phyloP scores from a whole-genome alignment of 208 protist species.

The Trypanosoma avium region DNA sequence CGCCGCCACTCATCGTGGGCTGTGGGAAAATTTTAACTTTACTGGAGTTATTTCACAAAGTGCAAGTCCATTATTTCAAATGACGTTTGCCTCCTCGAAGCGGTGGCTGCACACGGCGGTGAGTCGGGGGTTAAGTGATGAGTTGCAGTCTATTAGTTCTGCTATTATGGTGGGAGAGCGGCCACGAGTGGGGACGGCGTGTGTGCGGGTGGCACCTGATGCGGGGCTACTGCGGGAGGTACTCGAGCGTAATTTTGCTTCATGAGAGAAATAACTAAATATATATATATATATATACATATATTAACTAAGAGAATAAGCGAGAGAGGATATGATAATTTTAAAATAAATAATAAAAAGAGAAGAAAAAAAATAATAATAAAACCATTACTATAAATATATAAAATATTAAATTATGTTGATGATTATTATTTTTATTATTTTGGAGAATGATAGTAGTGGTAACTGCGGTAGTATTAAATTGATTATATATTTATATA shows the following conservation, averaged over 20 bases:
- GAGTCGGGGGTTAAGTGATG: slow-evolving; percentile 74
- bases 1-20: slow-evolving; percentile 81
- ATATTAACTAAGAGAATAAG: not conserved
- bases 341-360: slow-evolving; percentile 4
- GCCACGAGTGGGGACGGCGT: slow-evolving; percentile 84
- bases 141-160: slow-evolving; percentile 80
- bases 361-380: slow-evolving; percentile 8
- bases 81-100: slow-evolving; percentile 90
- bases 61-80: slow-evolving; percentile 89
- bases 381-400: not conserved
- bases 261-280: not conserved
- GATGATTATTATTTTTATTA: too few species aligned
- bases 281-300: not conserved
- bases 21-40: slow-evolving; percentile 91
- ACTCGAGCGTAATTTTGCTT: slow-evolving; percentile 64
- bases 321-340: not conserved
- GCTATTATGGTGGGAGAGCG: slow-evolving; percentile 91
- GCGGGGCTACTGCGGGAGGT: slow-evolving; percentile 65
- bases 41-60: slow-evolving; percentile 84
- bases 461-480: too few species aligned
- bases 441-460: too few species aligned
- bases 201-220: slow-evolving; percentile 60
- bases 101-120: slow-evolving; percentile 85
- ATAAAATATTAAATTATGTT: too few species aligned
- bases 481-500: too few species aligned